phyloP scores from a whole-genome alignment of 2,329 filamentous ascomycete genomes.

The Trichoderma sp. region DNA sequence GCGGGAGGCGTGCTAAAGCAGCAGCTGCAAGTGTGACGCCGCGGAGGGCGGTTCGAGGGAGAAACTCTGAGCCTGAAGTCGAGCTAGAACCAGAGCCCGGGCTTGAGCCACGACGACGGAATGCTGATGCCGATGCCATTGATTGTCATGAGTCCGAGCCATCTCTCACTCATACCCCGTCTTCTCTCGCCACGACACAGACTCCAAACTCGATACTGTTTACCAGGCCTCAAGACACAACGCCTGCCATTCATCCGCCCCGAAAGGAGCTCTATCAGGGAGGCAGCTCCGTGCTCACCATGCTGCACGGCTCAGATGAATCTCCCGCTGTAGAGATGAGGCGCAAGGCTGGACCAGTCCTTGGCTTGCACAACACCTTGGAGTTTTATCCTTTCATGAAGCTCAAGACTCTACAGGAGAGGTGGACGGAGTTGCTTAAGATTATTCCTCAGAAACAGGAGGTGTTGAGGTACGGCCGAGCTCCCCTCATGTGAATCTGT shows the following conservation, averaged over 20 bases:
- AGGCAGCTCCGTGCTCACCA: conserved; percentile 5
- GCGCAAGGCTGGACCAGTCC: conserved; percentile 4
- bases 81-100: not conserved
- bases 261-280: conserved; percentile 6
- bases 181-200: not conserved
- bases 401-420: conserved; percentile 10
- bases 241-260: not conserved
- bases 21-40: not conserved
- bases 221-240: not conserved
- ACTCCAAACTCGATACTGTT: not conserved
- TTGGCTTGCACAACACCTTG: conserved; percentile 12
- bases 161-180: not conserved
- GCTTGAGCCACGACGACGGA: not conserved
- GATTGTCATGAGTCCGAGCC: not conserved
- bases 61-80: not conserved
- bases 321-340: conserved; percentile 10
- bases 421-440: conserved; percentile 1
- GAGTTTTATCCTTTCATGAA: conserved; percentile 17
- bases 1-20: not conserved
- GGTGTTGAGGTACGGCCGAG: not conserved
- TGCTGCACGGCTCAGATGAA: not conserved
- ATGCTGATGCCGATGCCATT: not conserved
- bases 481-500: not conserved
- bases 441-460: conserved; percentile 7
- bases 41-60: not conserved